Evolutionary conservation across 1,284 basidiomycete species (phyloP).

Genomic region (Ceratobasidium sp.): DNA sequence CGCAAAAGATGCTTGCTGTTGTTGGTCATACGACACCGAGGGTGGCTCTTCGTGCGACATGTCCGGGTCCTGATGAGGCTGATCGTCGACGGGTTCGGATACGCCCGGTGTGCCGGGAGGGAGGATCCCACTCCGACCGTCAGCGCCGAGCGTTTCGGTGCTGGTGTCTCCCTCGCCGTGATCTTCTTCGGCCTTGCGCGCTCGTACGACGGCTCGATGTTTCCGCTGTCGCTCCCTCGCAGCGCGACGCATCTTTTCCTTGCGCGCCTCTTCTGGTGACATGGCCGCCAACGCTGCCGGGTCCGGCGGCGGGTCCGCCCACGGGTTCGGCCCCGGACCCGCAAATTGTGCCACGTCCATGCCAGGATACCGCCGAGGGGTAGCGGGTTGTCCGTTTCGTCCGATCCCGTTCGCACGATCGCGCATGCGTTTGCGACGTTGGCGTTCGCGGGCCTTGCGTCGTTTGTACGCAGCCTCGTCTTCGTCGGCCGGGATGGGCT

Average conservation of each 20-base stretch:
- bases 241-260: constrained; percentile 76
- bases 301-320: constrained; percentile 41
- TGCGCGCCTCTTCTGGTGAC: constrained; percentile 69
- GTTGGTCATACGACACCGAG: constrained; percentile 67
- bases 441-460: too few relatives aligned
- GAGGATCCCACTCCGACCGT: constrained; percentile 68
- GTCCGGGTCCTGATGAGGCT: constrained; percentile 13
- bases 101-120: constrained; percentile 11
- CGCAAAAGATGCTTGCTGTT: constrained; percentile 29
- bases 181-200: constrained; percentile 80
- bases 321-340: constrained; percentile 30
- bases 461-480: constrained; percentile 72
- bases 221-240: constrained; percentile 82
- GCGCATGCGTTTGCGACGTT: too few relatives aligned
- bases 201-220: constrained; percentile 79
- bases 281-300: constrained; percentile 56
- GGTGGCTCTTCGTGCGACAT: constrained; percentile 16
- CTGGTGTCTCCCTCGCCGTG: constrained; percentile 78
- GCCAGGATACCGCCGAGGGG: constrained; percentile 38
- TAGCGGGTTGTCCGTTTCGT: constrained; percentile 37
- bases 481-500: constrained; percentile 42
- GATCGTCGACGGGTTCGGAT: constrained; percentile 16
- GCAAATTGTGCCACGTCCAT: constrained; percentile 30
- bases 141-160: too few relatives aligned
- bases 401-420: constrained; percentile 54